These are phyloP conservation scores for Nakazawaea wyomingensis DNA, from an alignment of 805 yeast species.

Conservation along the genomic window DNA sequence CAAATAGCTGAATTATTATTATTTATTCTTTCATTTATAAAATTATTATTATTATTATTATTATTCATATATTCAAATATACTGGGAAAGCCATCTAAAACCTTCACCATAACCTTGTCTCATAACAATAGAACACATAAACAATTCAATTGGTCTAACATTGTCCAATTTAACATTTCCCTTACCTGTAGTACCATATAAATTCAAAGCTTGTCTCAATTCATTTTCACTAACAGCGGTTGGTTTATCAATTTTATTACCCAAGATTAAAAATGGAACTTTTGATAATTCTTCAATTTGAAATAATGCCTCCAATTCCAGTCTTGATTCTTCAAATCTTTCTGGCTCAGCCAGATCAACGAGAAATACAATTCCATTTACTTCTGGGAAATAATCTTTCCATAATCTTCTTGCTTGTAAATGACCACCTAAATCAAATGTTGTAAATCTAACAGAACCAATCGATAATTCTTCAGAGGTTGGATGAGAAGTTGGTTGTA, in stretches of 20 bases:
- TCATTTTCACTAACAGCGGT: conserved; percentile 94
- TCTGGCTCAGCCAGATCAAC: conserved; percentile 97
- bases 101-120: conserved; percentile 99
- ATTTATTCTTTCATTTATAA: not conserved
- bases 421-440: conserved; percentile 98
- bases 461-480: conserved; percentile 97
- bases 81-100: conserved; percentile 96
- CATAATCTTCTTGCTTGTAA: conserved; percentile 98
- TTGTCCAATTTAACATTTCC: conserved; percentile 64
- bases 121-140: conserved; percentile 97
- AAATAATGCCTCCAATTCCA: conserved; percentile 89
- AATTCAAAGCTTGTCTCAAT: conserved; percentile 82
- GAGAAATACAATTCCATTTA: conserved; percentile 91
- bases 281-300: conserved; percentile 83
- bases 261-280: conserved; percentile 91
- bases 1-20: too few species aligned
- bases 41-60: not conserved
- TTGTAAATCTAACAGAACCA: conserved; percentile 94
- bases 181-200: conserved; percentile 88
- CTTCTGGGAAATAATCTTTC: conserved; percentile 99
- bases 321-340: conserved; percentile 90
- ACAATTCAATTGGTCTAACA: conserved; percentile 90
- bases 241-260: conserved; percentile 94
- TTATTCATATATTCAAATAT: conserved; percentile 47
- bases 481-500: conserved; percentile 98